Conservation (phyloP, 177 flowering plant species). For the Tripterygium wilfordii region DNA sequence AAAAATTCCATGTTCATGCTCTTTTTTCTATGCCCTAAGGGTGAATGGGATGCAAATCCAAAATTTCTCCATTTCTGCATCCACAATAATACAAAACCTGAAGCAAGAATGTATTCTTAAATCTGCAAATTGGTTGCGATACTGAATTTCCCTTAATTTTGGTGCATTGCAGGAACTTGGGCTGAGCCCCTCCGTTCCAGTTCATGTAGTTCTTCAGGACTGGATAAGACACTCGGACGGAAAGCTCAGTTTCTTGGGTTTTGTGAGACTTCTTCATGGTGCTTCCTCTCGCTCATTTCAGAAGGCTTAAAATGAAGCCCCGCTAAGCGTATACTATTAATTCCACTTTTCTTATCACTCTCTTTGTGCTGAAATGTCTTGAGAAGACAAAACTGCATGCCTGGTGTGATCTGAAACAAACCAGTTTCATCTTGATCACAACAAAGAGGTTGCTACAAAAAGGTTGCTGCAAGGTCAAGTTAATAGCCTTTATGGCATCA, state of each 20-base stretch:
- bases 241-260: constrained; percentile 91
- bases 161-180: constrained; percentile 74
- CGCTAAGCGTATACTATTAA: neutral
- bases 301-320: constrained; percentile 33
- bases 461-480: constrained; percentile 2
- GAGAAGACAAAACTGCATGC: constrained; percentile 7
- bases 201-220: constrained; percentile 92
- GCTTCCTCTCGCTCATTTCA: constrained; percentile 69
- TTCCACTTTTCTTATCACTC: neutral
- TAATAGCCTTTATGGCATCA: neutral
- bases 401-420: neutral
- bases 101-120: too few relatives aligned
- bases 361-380: neutral
- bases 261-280: constrained; percentile 79
- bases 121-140: too few relatives aligned
- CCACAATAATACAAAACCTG: neutral
- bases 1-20: too few relatives aligned
- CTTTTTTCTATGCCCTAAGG: too few relatives aligned
- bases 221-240: constrained; percentile 97
- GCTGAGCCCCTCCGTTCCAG: constrained; percentile 81
- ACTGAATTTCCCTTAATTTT: too few relatives aligned
- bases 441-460: neutral
- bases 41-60: too few relatives aligned
- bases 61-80: neutral
- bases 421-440: neutral